These are phyloP conservation scores for Diaporthe ampelina DNA, from an alignment of 2,329 filamentous ascomycete species.

Conservation along the genomic window DNA sequence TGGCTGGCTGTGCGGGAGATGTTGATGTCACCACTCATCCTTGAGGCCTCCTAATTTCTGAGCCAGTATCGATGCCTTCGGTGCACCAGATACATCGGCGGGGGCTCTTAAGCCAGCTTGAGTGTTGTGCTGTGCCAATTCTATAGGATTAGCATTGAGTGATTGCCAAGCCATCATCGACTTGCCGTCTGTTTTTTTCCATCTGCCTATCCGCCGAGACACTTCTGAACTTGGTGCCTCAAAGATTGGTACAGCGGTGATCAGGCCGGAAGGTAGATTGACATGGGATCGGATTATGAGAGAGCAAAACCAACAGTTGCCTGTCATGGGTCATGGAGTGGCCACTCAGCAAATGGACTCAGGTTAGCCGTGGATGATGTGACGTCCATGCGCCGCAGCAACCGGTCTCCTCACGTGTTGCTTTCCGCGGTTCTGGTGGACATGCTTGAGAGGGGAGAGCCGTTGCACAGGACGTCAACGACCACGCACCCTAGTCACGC, in stretches of 20 bases:
- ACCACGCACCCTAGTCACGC: not conserved
- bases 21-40: not conserved
- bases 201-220: not conserved
- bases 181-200: not conserved
- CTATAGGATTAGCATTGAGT: not conserved
- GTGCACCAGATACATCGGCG: not conserved
- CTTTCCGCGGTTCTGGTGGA: not conserved
- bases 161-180: not conserved
- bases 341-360: not conserved
- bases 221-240: not conserved
- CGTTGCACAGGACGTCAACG: conserved; percentile 6
- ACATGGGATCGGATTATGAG: not conserved
- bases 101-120: not conserved
- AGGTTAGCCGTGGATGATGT: not conserved
- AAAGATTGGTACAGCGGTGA: not conserved
- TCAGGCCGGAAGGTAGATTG: not conserved
- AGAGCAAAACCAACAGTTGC: not conserved
- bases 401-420: not conserved
- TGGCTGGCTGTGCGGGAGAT: not conserved
- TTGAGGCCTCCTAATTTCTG: not conserved
- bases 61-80: not conserved
- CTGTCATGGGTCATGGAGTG: not conserved
- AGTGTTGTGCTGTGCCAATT: not conserved
- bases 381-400: not conserved
- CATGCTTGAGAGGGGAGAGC: not conserved